phyloP scores from a whole-genome alignment of 352 stramenopile genomes.

The Phytophthora podocarpi region DNA sequence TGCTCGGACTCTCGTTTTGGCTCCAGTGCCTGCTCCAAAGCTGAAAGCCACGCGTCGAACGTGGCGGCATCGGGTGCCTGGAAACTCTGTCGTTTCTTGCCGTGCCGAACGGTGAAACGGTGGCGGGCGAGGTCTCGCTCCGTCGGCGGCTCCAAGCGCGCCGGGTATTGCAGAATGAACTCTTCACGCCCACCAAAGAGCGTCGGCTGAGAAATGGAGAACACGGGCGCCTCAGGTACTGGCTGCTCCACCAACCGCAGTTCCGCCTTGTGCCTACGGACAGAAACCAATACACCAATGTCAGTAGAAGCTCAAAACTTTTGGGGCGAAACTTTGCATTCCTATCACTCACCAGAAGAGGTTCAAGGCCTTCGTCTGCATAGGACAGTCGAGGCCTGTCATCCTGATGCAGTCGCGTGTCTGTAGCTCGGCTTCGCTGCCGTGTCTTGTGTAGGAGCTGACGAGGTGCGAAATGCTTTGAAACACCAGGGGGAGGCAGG shows the following conservation, averaged over 20 bases:
- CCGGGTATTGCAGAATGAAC: conserved; percentile 32
- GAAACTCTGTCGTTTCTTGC: conserved; percentile 30
- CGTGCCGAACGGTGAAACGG: conserved; percentile 29
- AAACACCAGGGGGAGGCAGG: too few relatives aligned
- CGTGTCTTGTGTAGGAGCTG: conserved; percentile 4
- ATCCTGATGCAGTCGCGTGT: conserved; percentile 7
- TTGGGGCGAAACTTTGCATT: background rate
- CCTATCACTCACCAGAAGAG: conserved; percentile 28
- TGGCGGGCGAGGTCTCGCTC: conserved; percentile 21
- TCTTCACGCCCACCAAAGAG: conserved; percentile 27
- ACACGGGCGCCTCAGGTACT: conserved; percentile 21
- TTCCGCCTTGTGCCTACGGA: conserved; percentile 30
- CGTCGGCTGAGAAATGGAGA: conserved; percentile 21
- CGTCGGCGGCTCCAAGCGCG: conserved; percentile 21
- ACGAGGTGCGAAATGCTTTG: conserved; percentile 21
- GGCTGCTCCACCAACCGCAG: conserved; percentile 19
- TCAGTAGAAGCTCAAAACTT: background rate
- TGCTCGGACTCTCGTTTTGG: conserved; percentile 5
- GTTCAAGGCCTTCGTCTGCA: conserved; percentile 34
- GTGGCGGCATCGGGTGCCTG: conserved; percentile 28
- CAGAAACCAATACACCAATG: background rate
- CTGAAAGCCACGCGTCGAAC: conserved; percentile 21
- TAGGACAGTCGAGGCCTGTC: conserved; percentile 19
- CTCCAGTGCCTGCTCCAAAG: conserved; percentile 24
- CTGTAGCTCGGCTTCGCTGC: background rate